These are phyloP conservation scores for Nissolia schottii DNA, from an alignment of 306 rosid species.

Conservation along the genomic window DNA sequence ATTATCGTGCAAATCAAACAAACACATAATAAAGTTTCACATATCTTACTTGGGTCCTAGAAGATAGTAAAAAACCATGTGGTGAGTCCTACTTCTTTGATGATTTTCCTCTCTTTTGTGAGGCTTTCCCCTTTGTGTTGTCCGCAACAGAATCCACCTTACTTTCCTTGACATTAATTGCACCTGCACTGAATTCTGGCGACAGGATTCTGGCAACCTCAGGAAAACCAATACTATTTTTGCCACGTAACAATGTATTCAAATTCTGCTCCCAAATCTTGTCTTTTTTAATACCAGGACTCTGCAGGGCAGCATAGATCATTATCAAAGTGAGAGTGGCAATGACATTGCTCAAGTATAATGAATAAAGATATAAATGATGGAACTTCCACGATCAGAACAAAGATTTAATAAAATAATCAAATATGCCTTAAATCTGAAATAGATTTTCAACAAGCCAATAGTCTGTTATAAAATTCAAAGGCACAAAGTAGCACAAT, in stretches of 20 bases:
- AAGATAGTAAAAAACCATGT: not conserved
- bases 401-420: not conserved
- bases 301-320: constrained; percentile 36
- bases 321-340: not conserved
- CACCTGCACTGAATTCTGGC: constrained; percentile 48
- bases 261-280: constrained; percentile 59
- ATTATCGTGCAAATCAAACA: not conserved
- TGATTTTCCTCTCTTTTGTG: constrained; percentile 36
- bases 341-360: not conserved
- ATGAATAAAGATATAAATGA: not conserved
- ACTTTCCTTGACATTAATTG: constrained; percentile 32
- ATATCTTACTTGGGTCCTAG: not conserved
- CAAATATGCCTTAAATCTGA: not conserved
- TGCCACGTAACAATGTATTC: constrained; percentile 48
- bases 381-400: not conserved
- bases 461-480: too few relatives aligned
- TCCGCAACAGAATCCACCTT: constrained; percentile 25
- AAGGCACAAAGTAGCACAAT: too few relatives aligned
- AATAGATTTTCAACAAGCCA: not conserved
- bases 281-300: constrained; percentile 64
- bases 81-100: constrained; percentile 38
- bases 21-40: not conserved
- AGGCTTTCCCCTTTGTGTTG: constrained; percentile 30
- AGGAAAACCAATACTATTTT: constrained; percentile 42
- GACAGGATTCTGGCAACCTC: constrained; percentile 54